These are phyloP conservation scores for Aquilaria yunnanensis DNA, from an alignment of 345 rosid species.

Conservation along the genomic window DNA sequence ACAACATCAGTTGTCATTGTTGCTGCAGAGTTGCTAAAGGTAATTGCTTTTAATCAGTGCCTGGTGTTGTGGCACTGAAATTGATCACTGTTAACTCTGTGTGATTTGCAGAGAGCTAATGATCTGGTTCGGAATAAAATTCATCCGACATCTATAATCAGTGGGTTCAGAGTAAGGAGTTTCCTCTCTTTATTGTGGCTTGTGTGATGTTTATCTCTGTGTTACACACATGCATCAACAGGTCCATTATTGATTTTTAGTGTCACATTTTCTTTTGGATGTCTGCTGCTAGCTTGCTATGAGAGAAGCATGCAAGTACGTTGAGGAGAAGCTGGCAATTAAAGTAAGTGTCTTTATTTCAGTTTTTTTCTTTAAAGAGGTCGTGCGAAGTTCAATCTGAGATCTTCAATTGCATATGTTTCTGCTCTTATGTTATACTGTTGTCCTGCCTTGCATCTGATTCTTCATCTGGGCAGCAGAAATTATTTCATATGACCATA, in stretches of 20 bases:
- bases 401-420: not conserved
- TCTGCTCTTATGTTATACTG: not conserved
- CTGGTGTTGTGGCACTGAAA: conserved; percentile 1
- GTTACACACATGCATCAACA: not conserved
- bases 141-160: conserved; percentile 94
- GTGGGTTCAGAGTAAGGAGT: conserved; percentile 73
- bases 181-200: not conserved
- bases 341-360: conserved; percentile 40
- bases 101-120: conserved; percentile 72
- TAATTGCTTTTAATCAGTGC: conserved; percentile 13
- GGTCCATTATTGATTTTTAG: not conserved
- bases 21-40: conserved; percentile 88
- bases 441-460: not conserved
- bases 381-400: not conserved
- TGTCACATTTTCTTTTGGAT: not conserved
- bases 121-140: conserved; percentile 96
- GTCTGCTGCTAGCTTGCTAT: conserved; percentile 69
- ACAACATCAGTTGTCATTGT: conserved; percentile 94
- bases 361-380: not conserved
- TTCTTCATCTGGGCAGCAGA: not conserved
- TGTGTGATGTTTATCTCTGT: not conserved
- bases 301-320: conserved; percentile 96
- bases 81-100: conserved; percentile 6
- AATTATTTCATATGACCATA: not conserved
- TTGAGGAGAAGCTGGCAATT: conserved; percentile 80